phyloP scores from a whole-genome alignment of 2,329 filamentous ascomycete genomes.

The Uncinocarpus reesii region DNA sequence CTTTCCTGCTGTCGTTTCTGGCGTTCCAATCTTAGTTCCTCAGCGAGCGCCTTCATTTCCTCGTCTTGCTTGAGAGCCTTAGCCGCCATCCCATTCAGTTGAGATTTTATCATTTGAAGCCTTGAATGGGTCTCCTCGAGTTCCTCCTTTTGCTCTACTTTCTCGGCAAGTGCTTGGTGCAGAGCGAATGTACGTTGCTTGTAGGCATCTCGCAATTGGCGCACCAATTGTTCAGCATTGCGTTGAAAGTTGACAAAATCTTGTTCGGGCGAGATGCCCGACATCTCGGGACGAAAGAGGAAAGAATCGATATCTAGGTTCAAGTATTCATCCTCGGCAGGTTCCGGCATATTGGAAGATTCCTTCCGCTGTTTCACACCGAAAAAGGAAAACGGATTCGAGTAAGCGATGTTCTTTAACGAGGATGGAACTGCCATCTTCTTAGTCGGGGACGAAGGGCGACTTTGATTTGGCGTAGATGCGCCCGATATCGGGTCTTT shows the following conservation, averaged over 20 bases:
- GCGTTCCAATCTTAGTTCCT: slow-evolving; percentile 40
- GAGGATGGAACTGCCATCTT: slow-evolving; percentile 25
- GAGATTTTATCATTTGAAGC: slow-evolving; percentile 48
- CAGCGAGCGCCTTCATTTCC: slow-evolving; percentile 44
- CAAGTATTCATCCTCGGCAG: slow-evolving; percentile 44
- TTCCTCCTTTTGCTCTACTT: slow-evolving; percentile 50
- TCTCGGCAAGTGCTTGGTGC: slow-evolving; percentile 44
- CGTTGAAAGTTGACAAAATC: slow-evolving; percentile 48
- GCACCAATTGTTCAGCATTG: slow-evolving; percentile 47
- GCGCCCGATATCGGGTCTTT: neutral
- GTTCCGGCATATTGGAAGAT: slow-evolving; percentile 25
- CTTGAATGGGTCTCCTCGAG: slow-evolving; percentile 51
- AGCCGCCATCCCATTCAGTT: slow-evolving; percentile 51
- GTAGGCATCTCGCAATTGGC: slow-evolving; percentile 48
- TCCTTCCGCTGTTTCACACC: slow-evolving; percentile 28
- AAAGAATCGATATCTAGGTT: slow-evolving; percentile 45
- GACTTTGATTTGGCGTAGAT: neutral
- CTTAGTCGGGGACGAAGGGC: slow-evolving; percentile 18
- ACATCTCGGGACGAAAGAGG: slow-evolving; percentile 44
- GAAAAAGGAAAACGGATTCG: slow-evolving; percentile 37
- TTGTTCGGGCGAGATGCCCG: slow-evolving; percentile 42
- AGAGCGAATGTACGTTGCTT: slow-evolving; percentile 43
- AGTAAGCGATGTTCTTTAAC: slow-evolving; percentile 27
- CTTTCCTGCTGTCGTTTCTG: slow-evolving; percentile 31
- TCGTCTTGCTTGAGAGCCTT: slow-evolving; percentile 47